Base-by-base conservation (phyloP, 257 asterid species). In the Solanum lycopersicoides region DNA sequence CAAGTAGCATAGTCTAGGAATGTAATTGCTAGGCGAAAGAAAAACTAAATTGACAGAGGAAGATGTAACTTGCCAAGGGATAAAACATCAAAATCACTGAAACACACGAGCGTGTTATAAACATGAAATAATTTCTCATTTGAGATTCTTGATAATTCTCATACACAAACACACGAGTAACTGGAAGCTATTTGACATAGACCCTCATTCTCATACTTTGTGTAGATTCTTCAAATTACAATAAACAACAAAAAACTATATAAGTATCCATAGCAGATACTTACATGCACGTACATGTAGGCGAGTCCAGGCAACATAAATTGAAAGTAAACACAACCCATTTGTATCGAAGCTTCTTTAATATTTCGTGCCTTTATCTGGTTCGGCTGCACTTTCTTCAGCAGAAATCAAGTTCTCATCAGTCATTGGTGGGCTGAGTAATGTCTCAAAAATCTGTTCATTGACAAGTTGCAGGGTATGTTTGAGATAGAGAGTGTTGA, bases 391-490 rank as follows among this genome's bases (percentile, higher is more conserved):
- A n/a, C 87, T 77, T 76, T 90, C 92, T 88, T 91, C 92, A 30
- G 85, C 84, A 10, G 18, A 63, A 87, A 83, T 76, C 84, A 63
- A 68, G 65, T 86, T 86, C 86, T 91, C 92, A 72, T 87, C 89
- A 89, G 84, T 89, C 86, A 88, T 21, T 16, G 90, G 89, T 12
- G 87, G 41, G 73, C 90, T 91, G n/a, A 87, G 65, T 80, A 47
- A 85, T n/a, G 92, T 86, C 76, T 89, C 93, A n/a, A 82, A 90
- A 28, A 92, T 91, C 95, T 92, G 96, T 87, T 90, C 74, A 75
- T 59, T 42, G 86, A 65, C 72, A 88, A 89, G 76, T 86, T 86
- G 82, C 47, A 23, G 44, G 86, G 87, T 87, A 47, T 87, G 68
- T 34, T 66, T 83, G 80, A 87, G 83, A 66, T 82, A 80, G 69